A percentile compares a stretch with the other conserved stretches of the same genome.
These are phyloP conservation scores for Gamarada debralockiae DNA, from an alignment of 495 filamentous ascomycete genomes.

Conservation along the genomic window DNA sequence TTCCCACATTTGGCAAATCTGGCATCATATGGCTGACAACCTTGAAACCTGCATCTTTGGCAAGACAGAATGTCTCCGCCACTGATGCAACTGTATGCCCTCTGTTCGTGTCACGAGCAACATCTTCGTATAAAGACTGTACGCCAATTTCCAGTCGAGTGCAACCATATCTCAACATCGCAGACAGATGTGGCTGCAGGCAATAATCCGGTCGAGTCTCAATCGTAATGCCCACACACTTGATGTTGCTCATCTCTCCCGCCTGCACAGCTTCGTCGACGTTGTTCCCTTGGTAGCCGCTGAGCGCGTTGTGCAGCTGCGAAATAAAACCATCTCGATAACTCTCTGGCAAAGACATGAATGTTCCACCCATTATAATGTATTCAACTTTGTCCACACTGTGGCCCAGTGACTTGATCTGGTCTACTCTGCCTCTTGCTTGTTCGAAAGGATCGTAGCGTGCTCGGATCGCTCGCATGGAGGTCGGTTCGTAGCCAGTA, in stretches of 20 bases:
- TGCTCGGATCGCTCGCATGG: slow-evolving; percentile 95
- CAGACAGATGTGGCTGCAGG: slow-evolving; percentile 81
- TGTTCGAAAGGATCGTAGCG: slow-evolving; percentile 98
- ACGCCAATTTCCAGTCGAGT: slow-evolving; percentile 93
- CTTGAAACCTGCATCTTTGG: slow-evolving; percentile 98
- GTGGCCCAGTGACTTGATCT: slow-evolving; percentile 91
- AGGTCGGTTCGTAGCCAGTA: slow-evolving; percentile 96
- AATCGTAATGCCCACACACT: slow-evolving; percentile 98
- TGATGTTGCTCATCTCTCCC: slow-evolving; percentile 89
- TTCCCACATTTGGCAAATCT: slow-evolving; percentile 94
- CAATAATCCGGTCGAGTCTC: slow-evolving; percentile 98
- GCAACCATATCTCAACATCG: slow-evolving; percentile 95
- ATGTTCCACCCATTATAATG: slow-evolving; percentile 99
- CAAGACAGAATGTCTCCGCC: slow-evolving; percentile 87
- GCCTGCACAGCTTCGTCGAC: slow-evolving; percentile 93
- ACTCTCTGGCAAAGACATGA: slow-evolving; percentile 88
- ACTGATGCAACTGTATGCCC: slow-evolving; percentile 95
- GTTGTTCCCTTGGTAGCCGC: slow-evolving; percentile 83
- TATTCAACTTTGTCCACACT: slow-evolving; percentile 99
- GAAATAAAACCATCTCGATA: slow-evolving; percentile 93
- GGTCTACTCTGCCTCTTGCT: slow-evolving; percentile 90
- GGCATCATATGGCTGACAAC: slow-evolving; percentile 99
- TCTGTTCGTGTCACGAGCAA: slow-evolving; percentile 95
- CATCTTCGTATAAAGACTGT: slow-evolving; percentile 95
- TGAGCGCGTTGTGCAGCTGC: slow-evolving; percentile 92